Evolutionary conservation across 192 early-diverging fungal species (phyloP), one percentile per base, ranked within the genome.

Genomic region (Paraglomus brasilianum): DNA sequence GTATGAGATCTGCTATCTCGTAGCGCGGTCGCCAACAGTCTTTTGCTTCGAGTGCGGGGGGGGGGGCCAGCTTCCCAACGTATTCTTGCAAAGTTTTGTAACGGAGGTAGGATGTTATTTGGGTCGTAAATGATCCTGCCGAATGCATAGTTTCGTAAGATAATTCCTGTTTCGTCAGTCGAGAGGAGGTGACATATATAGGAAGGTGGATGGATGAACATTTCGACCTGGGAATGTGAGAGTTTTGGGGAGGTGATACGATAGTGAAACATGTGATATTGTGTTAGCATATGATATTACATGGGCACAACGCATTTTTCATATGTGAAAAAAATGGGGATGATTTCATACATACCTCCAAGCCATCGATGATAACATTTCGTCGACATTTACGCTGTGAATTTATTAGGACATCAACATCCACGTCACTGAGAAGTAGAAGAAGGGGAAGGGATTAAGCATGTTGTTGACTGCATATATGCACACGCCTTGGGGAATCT

Each of bases 401-500:
- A 41, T 66, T 66, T 9, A 66, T 66, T 11, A 66, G 21, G 51
- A 66, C 64, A 21, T 66, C 48, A 30, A 66, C 48, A 15, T 66
- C 48, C 6, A 66, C 38, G 30, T 66, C 48, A 41, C 64, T 66
- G 36, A 36, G 11, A 56, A 24, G 10, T 0, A 56, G 19, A 2
- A 44, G 9, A 42, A 10, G 2, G 22, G 17, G 14, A 44, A 44
- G 46, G 5, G 11, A 24, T 44, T 46, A 24, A 24, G 30, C 8
- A 21, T 14, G 43, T 59, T 15, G 15, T 42, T 30, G 30, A 30
- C 30, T 2, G 30, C 30, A 3, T 30, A 30, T 30, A 30, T 3
- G 30, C 30, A 30, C n/a, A 30, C 30, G 30, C 3, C 30, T 30
- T 30, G 30, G 30, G 30, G 3, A 30, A 30, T 30, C 30, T 30